phyloP scores from a whole-genome alignment of 23 red algal species.

The Gracilaria vermiculophylla region DNA sequence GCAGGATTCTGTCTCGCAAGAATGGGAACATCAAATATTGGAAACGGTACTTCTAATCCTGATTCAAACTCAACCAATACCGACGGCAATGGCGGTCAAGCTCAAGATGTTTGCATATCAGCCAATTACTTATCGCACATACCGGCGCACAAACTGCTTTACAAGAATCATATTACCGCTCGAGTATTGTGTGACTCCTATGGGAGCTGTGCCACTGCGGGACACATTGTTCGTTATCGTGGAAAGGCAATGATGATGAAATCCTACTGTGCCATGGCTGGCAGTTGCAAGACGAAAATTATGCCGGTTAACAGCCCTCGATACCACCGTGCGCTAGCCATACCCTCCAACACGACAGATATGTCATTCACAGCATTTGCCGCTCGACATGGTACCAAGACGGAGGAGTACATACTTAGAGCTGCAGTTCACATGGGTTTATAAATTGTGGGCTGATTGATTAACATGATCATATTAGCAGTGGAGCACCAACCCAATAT shows the following conservation, averaged over 20 bases:
- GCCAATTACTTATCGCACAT: not conserved
- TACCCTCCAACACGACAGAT: not conserved
- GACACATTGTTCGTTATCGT: conserved; percentile 16
- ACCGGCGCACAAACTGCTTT: not conserved
- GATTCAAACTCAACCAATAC: not conserved
- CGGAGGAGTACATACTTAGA: conserved; percentile 10
- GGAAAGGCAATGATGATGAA: conserved; percentile 18
- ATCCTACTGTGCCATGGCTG: not conserved
- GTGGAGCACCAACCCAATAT: too few relatives aligned
- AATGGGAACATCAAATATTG: not conserved
- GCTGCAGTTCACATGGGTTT: conserved; percentile 2
- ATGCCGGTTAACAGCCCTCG: conserved; percentile 4
- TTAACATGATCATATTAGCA: too few relatives aligned
- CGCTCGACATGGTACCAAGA: not conserved
- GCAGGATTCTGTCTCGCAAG: not conserved
- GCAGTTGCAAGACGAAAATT: not conserved
- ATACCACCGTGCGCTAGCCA: not conserved
- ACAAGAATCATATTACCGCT: not conserved
- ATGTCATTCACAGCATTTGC: conserved; percentile 18
- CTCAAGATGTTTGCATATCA: conserved; percentile 11
- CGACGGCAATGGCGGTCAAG: not conserved
- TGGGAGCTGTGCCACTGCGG: conserved; percentile 18
- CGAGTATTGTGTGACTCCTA: conserved; percentile 26
- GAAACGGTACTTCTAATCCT: not conserved
- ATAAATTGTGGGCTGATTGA: not conserved